Conservation (phyloP, 139 green algal species). For the Chlorella sp. region DNA sequence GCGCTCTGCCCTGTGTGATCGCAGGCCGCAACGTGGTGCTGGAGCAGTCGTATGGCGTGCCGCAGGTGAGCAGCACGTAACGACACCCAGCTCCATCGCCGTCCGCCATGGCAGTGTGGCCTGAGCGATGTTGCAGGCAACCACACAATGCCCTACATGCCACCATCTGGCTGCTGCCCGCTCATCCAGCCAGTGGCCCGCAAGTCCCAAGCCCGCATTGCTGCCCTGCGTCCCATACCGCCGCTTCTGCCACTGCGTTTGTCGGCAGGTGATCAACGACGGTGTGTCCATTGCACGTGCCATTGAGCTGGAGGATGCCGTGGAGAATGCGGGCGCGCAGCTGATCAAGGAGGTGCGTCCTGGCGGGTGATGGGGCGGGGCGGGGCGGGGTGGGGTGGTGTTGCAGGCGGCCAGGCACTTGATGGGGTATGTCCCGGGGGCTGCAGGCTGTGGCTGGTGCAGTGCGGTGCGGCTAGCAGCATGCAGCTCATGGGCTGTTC, state of each 20-base stretch:
- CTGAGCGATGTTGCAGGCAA: too few species aligned
- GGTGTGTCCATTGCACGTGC: slow-evolving; percentile 96
- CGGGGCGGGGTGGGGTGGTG: too few species aligned
- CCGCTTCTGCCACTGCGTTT: neutral
- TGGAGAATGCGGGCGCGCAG: slow-evolving; percentile 97
- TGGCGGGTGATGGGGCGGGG: slow-evolving; percentile 39
- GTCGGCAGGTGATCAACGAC: slow-evolving; percentile 95
- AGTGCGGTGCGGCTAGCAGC: too few species aligned
- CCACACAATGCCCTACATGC: too few species aligned
- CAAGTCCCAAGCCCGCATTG: too few species aligned
- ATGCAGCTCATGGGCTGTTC: too few species aligned
- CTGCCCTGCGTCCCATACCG: too few species aligned
- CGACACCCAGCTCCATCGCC: neutral
- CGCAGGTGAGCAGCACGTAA: slow-evolving; percentile 54
- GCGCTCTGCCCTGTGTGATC: neutral
- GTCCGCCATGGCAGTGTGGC: too few species aligned
- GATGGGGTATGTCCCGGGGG: too few species aligned
- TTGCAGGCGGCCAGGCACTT: too few species aligned
- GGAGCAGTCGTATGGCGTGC: slow-evolving; percentile 93
- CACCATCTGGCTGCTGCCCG: neutral
- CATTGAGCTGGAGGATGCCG: slow-evolving; percentile 93
- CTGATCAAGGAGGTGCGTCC: slow-evolving; percentile 90
- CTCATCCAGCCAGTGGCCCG: too few species aligned
- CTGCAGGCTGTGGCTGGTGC: too few species aligned
- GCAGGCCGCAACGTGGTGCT: slow-evolving; percentile 97